Base-by-base conservation (phyloP, 2,329 filamentous ascomycete genomes). In the Lizonia empirigonia region DNA sequence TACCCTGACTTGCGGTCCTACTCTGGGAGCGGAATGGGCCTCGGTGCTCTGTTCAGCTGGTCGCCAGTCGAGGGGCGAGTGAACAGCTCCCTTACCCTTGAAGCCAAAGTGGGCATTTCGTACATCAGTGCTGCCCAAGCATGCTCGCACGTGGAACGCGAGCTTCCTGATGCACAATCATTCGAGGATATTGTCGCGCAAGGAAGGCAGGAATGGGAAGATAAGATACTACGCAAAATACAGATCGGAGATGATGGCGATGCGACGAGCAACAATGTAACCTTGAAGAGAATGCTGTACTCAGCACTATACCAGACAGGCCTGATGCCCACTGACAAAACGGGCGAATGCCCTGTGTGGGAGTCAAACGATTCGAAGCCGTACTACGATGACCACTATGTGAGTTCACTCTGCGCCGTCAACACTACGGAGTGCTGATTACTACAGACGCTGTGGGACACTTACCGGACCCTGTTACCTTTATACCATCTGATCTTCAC, bases 201-300 rank as follows among this genome's bases (percentile, higher is more conserved):
- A n/a, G n/a, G n/a, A n/a, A n/a, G n/a, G n/a, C n/a, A n/a, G n/a
- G n/a, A n/a, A n/a, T n/a, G n/a, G n/a, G n/a, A n/a, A n/a, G n/a
- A n/a, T n/a, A n/a, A n/a, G n/a, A n/a, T n/a, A n/a, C n/a, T n/a
- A n/a, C n/a, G n/a, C n/a, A n/a, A n/a, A n/a, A n/a, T n/a, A n/a
- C n/a, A n/a, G n/a, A n/a, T n/a, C n/a, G n/a, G n/a, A n/a, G n/a
- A n/a, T n/a, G n/a, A n/a, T n/a, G n/a, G n/a, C n/a, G n/a, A n/a
- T n/a, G n/a, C n/a, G n/a, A n/a, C n/a, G n/a, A n/a, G n/a, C n/a
- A n/a, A n/a, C n/a, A n/a, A n/a, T n/a, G n/a, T n/a, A n/a, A n/a
- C n/a, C n/a, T n/a, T n/a, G n/a, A n/a, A n/a, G n/a, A n/a, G n/a
- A 2, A 53, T 59, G 15, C 77, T 79, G 45, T 76, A 77, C 13